phyloP scores from a whole-genome alignment of 495 filamentous ascomycete species.

The Lophium mytilinum region DNA sequence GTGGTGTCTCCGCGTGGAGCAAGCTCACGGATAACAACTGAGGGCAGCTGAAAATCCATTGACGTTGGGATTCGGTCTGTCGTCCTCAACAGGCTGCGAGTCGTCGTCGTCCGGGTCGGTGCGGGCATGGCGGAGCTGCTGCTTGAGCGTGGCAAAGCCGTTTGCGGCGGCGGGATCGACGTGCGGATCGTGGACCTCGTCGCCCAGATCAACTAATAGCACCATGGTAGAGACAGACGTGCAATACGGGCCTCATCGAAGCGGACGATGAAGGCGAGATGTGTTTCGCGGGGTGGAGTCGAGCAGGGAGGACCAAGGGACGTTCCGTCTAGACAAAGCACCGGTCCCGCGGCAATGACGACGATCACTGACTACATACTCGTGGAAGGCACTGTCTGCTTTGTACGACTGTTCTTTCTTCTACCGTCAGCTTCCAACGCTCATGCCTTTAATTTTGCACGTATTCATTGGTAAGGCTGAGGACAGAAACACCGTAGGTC shows the following conservation, averaged over 20 bases:
- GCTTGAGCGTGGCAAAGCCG: constrained; percentile 14
- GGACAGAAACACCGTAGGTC: too few relatives aligned
- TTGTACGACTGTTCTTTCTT: too few relatives aligned
- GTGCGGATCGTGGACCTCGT: constrained; percentile 44
- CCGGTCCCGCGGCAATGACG: too few relatives aligned
- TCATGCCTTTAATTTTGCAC: too few relatives aligned
- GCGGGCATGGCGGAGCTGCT: constrained; percentile 1
- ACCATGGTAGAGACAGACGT: constrained; percentile 41
- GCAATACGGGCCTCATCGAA: constrained; percentile 19
- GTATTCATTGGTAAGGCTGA: too few relatives aligned
- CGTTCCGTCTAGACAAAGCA: too few relatives aligned
- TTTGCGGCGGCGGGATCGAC: constrained; percentile 23
- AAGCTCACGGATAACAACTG: constrained; percentile 79
- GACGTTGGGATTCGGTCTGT: constrained; percentile 53
- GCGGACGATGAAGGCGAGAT: background rate
- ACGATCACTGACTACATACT: too few relatives aligned
- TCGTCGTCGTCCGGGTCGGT: background rate
- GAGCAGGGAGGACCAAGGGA: too few relatives aligned
- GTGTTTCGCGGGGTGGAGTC: too few relatives aligned
- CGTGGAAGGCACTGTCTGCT: too few relatives aligned
- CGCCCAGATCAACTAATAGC: constrained; percentile 56
- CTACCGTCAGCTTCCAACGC: too few relatives aligned
- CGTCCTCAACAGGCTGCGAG: constrained; percentile 18
- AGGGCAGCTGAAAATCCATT: constrained; percentile 68
- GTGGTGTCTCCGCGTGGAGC: constrained; percentile 15